Percentiles rank a stretch among this genome's conserved stretches.
Conservation (phyloP, 495 filamentous ascomycete species). For the Clohesyomyces aquaticus region DNA sequence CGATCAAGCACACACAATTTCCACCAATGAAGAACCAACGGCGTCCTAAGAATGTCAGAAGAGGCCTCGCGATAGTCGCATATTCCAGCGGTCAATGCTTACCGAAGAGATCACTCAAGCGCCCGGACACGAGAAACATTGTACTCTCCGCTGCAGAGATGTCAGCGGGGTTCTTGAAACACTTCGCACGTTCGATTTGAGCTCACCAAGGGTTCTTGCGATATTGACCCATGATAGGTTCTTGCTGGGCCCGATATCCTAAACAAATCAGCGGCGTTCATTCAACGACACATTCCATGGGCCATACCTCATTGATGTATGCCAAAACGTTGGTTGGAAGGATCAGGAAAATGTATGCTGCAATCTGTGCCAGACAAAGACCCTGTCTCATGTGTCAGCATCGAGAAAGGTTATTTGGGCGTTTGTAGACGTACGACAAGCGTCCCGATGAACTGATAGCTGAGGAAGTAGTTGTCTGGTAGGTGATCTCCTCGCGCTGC, state of each 20-base stretch:
- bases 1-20: conserved; percentile 36
- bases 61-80: background rate
- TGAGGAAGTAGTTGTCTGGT: conserved; percentile 21
- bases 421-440: conserved; percentile 6
- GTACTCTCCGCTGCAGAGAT: background rate
- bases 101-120: conserved; percentile 26
- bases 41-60: conserved; percentile 14
- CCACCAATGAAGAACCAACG: conserved; percentile 42
- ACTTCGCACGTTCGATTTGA: background rate
- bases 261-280: background rate
- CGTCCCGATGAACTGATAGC: conserved; percentile 19
- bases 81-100: background rate
- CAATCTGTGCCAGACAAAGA: conserved; percentile 24
- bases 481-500: conserved; percentile 19
- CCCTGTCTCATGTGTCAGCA: conserved; percentile 11
- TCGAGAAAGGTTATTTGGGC: too few relatives aligned
- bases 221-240: conserved; percentile 30
- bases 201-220: conserved; percentile 15
- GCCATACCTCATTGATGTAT: conserved; percentile 19
- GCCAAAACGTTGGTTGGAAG: conserved; percentile 26
- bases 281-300: background rate
- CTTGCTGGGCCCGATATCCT: conserved; percentile 23
- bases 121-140: conserved; percentile 14
- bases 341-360: conserved; percentile 30
- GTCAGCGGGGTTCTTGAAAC: background rate